phyloP scores from a whole-genome alignment of 768 basidiomycete genomes.

The Phaffia australis region DNA sequence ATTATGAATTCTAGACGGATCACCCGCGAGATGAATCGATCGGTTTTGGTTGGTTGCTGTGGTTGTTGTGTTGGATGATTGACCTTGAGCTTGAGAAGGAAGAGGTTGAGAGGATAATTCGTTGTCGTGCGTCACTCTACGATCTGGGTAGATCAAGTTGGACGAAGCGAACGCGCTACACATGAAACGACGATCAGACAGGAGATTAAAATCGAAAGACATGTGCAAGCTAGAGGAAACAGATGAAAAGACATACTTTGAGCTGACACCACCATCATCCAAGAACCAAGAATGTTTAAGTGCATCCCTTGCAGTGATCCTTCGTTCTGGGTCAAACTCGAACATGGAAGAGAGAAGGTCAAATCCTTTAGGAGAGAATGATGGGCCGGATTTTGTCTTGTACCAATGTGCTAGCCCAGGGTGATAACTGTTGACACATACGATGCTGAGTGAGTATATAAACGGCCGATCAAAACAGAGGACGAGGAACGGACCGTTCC shows the following conservation, averaged over 20 bases:
- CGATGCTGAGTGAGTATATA: conserved; percentile 1
- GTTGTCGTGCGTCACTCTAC: conserved; percentile 86
- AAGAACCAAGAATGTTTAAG: conserved; percentile 82
- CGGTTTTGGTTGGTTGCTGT: background rate
- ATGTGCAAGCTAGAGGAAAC: conserved; percentile 36
- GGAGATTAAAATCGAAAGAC: conserved; percentile 38
- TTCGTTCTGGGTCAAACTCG: conserved; percentile 75
- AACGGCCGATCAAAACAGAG: background rate
- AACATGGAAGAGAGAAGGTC: conserved; percentile 80
- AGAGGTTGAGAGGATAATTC: conserved; percentile 32
- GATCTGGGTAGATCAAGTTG: conserved; percentile 57
- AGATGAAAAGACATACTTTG: conserved; percentile 9
- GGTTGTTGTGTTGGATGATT: background rate
- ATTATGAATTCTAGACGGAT: background rate
- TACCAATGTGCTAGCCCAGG: conserved; percentile 38
- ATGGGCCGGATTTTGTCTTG: conserved; percentile 49
- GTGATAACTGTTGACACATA: conserved; percentile 20
- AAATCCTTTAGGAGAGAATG: conserved; percentile 52
- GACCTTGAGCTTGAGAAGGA: background rate
- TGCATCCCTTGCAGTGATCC: conserved; percentile 72
- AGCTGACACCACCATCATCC: conserved; percentile 40
- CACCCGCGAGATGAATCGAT: background rate
- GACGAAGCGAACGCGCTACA: conserved; percentile 13
- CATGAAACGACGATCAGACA: background rate
- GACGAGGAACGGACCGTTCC: conserved; percentile 49